Conservation (phyloP, 768 basidiomycete species). For the Rhodotorula paludigena region DNA sequence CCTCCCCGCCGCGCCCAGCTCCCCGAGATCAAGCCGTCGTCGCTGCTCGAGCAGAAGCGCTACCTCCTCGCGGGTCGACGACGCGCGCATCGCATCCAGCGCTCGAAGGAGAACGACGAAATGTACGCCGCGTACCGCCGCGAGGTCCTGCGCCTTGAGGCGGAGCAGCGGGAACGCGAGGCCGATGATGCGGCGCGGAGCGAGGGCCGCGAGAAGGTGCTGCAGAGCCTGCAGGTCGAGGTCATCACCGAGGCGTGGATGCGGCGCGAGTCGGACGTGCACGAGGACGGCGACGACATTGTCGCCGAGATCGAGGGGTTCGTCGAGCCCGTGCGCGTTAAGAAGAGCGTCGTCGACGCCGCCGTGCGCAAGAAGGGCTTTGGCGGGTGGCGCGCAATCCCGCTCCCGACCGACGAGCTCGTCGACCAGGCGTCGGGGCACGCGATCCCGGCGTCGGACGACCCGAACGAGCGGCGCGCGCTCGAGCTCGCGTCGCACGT, state of each 20-base stretch:
- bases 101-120: slow-evolving; percentile 17
- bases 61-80: slow-evolving; percentile 37
- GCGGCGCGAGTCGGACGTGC: slow-evolving; percentile 22
- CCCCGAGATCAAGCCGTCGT: slow-evolving; percentile 19
- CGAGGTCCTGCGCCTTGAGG: slow-evolving; percentile 21
- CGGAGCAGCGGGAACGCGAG: background rate
- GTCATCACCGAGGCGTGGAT: slow-evolving; percentile 31
- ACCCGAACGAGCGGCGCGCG: background rate
- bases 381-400: slow-evolving; percentile 21
- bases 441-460: background rate
- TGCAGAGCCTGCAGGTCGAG: slow-evolving; percentile 24
- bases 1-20: slow-evolving; percentile 9
- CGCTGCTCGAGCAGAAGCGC: slow-evolving; percentile 37
- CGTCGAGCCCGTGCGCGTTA: slow-evolving; percentile 25
- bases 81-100: slow-evolving; percentile 35
- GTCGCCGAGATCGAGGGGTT: slow-evolving; percentile 35
- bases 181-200: background rate
- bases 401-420: slow-evolving; percentile 3
- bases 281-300: slow-evolving; percentile 21
- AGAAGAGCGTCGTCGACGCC: slow-evolving; percentile 2
- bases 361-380: background rate
- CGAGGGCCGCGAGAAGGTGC: slow-evolving; percentile 1
- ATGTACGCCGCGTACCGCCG: slow-evolving; percentile 13
- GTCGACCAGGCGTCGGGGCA: slow-evolving; percentile 11
- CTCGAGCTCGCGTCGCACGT: slow-evolving; percentile 7